Conservation (phyloP, 805 yeast genomes). For the Ogataea pini region DNA sequence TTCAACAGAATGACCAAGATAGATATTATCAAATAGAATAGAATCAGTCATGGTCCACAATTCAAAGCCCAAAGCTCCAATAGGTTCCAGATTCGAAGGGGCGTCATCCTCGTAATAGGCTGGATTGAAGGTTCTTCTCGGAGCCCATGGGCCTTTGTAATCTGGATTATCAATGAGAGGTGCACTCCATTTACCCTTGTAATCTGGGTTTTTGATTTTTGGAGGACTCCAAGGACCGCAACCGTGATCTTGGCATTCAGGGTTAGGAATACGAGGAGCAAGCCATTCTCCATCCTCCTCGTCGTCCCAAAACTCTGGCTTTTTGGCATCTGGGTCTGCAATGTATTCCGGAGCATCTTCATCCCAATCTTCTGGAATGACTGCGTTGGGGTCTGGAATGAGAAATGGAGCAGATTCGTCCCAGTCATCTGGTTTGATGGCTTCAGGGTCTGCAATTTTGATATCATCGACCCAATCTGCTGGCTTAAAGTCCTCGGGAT, state of each 20-base stretch:
- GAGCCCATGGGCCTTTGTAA: constrained; percentile 78
- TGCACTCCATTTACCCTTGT: constrained; percentile 76
- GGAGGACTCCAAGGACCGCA: constrained; percentile 86
- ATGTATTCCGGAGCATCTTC: constrained; percentile 60
- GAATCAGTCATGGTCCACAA: constrained; percentile 83
- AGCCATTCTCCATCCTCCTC: constrained; percentile 87
- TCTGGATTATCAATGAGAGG: constrained; percentile 72
- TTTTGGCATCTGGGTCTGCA: constrained; percentile 63
- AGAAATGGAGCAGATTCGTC: constrained; percentile 66
- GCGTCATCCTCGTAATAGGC: constrained; percentile 56
- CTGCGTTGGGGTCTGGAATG: constrained; percentile 67
- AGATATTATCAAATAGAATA: constrained; percentile 78
- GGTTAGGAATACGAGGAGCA: constrained; percentile 71
- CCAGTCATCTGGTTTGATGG: constrained; percentile 80
- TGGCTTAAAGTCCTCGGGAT: constrained; percentile 63
- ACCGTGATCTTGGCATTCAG: constrained; percentile 67
- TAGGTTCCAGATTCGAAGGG: constrained; percentile 63
- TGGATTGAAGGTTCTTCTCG: constrained; percentile 68
- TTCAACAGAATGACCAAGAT: constrained; percentile 76
- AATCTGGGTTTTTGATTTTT: constrained; percentile 62
- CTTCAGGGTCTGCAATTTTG: constrained; percentile 66
- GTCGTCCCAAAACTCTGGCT: constrained; percentile 85
- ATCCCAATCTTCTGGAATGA: constrained; percentile 79
- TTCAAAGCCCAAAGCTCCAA: constrained; percentile 86
- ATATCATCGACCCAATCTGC: constrained; percentile 77